Conservation (phyloP, 148 eudicot species). For the Chenopodium formosanum region DNA sequence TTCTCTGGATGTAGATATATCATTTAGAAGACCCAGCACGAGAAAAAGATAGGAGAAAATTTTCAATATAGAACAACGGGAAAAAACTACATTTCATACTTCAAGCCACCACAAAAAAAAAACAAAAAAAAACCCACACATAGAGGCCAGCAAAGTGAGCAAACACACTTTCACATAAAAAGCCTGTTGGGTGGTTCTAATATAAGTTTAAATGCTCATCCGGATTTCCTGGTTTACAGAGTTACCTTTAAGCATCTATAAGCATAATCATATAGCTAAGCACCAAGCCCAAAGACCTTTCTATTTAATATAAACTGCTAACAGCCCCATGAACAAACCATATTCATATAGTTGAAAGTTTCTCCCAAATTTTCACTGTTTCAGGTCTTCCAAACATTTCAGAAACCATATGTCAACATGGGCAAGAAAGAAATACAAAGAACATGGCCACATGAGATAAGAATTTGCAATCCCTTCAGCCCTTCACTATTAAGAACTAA, state of each 20-base stretch:
- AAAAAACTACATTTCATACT: neutral
- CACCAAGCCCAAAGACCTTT: neutral
- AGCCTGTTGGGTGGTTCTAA: neutral
- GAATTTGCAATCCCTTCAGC: neutral
- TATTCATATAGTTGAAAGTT: neutral
- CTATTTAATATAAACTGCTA: neutral
- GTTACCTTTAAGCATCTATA: neutral
- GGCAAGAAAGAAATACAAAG: neutral
- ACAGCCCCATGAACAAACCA: neutral
- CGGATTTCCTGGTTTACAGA: neutral
- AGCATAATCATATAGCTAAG: neutral
- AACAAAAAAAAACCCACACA: neutral
- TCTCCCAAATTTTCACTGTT: neutral
- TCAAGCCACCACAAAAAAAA: neutral
- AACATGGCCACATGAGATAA: neutral
- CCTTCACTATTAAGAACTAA: neutral
- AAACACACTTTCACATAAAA: neutral
- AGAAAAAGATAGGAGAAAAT: neutral
- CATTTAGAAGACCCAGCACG: slow-evolving; percentile 18
- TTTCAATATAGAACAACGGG: neutral
- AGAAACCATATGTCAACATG: slow-evolving; percentile 1
- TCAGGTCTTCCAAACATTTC: neutral
- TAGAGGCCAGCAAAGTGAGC: neutral
- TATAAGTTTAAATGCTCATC: neutral
- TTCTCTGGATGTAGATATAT: slow-evolving; percentile 43